Conservation (phyloP, 2,329 filamentous ascomycete genomes). For the Colletotrichum theobromicola region DNA sequence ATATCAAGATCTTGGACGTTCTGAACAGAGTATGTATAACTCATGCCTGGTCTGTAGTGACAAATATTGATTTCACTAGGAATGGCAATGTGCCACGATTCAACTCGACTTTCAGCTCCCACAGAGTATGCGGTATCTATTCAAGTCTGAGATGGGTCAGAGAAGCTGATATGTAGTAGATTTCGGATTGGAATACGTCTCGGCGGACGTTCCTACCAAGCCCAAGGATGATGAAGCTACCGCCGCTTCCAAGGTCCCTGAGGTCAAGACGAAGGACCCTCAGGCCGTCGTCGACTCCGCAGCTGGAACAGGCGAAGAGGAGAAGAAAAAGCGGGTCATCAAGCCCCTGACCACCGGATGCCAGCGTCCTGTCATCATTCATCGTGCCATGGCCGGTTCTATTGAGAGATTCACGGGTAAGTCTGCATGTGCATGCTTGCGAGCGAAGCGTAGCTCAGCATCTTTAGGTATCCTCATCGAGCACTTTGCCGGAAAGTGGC, state of each 20-base stretch:
- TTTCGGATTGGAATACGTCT: constrained; percentile 88
- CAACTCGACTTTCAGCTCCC: constrained; percentile 82
- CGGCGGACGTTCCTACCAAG: constrained; percentile 61
- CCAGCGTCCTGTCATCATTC: constrained; percentile 84
- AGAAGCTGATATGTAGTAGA: constrained; percentile 56
- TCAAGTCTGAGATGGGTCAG: not conserved
- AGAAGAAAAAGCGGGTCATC: constrained; percentile 36
- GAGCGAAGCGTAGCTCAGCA: not conserved
- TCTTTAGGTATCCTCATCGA: constrained; percentile 75
- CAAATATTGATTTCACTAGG: not conserved
- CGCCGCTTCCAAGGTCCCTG: constrained; percentile 26
- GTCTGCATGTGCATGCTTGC: not conserved
- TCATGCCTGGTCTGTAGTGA: not conserved
- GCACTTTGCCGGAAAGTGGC: constrained; percentile 88
- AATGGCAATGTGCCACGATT: constrained; percentile 88
- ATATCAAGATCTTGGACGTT: constrained; percentile 92
- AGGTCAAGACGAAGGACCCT: constrained; percentile 40
- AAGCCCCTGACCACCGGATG: constrained; percentile 69
- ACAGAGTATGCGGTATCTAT: not conserved
- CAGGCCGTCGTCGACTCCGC: constrained; percentile 30
- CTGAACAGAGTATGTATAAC: constrained; percentile 69
- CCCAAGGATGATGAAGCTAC: constrained; percentile 33
- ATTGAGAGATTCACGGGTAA: constrained; percentile 49
- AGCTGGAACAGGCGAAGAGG: constrained; percentile 50
- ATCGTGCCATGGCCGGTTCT: constrained; percentile 80